Base-by-base conservation (phyloP, 2,329 filamentous ascomycete genomes). In the Xylariaceae sp. region DNA sequence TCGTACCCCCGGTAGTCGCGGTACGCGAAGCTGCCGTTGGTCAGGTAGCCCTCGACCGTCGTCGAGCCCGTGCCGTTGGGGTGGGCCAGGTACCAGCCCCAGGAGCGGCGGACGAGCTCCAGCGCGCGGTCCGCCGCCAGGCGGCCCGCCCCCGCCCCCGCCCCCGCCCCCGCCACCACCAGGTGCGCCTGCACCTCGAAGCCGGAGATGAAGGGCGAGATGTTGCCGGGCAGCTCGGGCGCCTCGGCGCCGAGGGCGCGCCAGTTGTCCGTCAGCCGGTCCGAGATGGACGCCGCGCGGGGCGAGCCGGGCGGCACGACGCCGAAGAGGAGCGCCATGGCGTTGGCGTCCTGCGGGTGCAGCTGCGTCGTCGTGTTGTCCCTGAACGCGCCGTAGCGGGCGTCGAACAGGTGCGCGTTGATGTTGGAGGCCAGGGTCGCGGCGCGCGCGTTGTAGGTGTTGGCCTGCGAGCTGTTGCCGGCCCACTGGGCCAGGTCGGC, bases 241-340 rank as follows among this genome's bases (percentile, higher is more conserved):
- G 64, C 59, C 3, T 62, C 64, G 3, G 65, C 61, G n/a, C 67
- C 66, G 40, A 62, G 63, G 4, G 51, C 50, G 4, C 52, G 60
- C 65, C 67, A 68, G 35, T 63, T 57, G 9, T 55, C 42, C 8
- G 49, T 47, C 0, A 70, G 55, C n/a, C 53, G 51, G 3, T 40
- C 34, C 18, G 59, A 64, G 32, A 68, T 52, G 4, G 39, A 34
- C 8, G 31, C 33, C 13, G 43, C 46, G 34, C 54, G 50, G n/a
- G 41, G 43, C 5, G 45, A 40, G 5, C 41, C 38, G 11, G n/a
- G 18, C 15, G 18, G 12, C 9, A 30, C 31, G 27, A 44, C 36
- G 17, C 26, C 19, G 9, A 39, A 32, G 32, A 44, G 40, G 5
- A 46, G 36, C n/a, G 28, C 39, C 43, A 38, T 40, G 28, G 38